Percentiles rank a stretch among this genome's conserved stretches.
phyloP scores from a whole-genome alignment of 2,329 filamentous ascomycete genomes.

The Colletotrichum tropicale region DNA sequence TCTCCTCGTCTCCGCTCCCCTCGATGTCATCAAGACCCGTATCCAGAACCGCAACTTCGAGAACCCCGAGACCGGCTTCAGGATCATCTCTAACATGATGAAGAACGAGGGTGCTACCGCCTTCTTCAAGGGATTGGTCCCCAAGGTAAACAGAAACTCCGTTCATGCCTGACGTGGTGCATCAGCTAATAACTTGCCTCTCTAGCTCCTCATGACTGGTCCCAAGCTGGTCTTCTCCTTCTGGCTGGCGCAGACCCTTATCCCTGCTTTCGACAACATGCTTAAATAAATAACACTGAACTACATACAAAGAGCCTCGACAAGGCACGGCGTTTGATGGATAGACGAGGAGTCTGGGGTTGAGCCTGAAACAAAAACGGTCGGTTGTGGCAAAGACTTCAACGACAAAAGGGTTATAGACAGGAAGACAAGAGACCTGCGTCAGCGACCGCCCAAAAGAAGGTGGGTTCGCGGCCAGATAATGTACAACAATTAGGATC shows the following conservation, averaged over 20 bases:
- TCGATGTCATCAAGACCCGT: slow-evolving; percentile 97
- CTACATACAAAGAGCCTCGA: not conserved
- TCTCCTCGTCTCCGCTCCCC: slow-evolving; percentile 92
- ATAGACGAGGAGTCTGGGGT: slow-evolving; percentile 20
- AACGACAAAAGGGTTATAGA: not conserved
- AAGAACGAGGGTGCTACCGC: slow-evolving; percentile 83
- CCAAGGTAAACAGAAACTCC: slow-evolving; percentile 65
- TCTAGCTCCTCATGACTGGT: slow-evolving; percentile 91
- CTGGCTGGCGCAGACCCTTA: slow-evolving; percentile 98
- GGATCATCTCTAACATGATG: slow-evolving; percentile 91
- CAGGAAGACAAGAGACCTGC: not conserved
- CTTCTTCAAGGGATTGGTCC: slow-evolving; percentile 98
- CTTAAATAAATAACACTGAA: slow-evolving; percentile 34
- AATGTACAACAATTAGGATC: slow-evolving; percentile 18
- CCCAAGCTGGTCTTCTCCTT: slow-evolving; percentile 99
- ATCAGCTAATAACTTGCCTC: slow-evolving; percentile 16
- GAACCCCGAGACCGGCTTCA: slow-evolving; percentile 92
- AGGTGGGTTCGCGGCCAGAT: not conserved
- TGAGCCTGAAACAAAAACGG: slow-evolving; percentile 39
- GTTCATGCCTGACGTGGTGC: not conserved
- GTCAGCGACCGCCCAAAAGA: not conserved
- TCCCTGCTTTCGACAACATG: slow-evolving; percentile 79
- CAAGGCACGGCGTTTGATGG: slow-evolving; percentile 21
- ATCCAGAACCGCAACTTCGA: slow-evolving; percentile 99
- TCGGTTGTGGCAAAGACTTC: not conserved